Conservation (phyloP, 495 filamentous ascomycete species). For the Daldinia childiae region DNA sequence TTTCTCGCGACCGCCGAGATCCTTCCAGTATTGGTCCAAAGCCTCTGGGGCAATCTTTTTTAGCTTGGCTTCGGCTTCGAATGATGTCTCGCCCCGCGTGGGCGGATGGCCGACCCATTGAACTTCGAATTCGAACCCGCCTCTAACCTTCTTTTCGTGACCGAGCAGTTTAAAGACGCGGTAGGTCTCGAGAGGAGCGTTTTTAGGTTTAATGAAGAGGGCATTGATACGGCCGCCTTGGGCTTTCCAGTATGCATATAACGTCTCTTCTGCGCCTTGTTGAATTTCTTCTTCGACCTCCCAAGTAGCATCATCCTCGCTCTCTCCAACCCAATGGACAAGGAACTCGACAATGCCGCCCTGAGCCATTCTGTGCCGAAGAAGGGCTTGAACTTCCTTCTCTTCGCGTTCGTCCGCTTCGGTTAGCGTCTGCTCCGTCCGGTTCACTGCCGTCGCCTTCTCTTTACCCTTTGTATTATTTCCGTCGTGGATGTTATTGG, state of each 20-base stretch:
- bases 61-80: constrained; percentile 43
- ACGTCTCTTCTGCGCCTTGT: constrained; percentile 33
- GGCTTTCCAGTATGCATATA: constrained; percentile 44
- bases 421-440: neutral
- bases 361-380: constrained; percentile 38
- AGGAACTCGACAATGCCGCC: constrained; percentile 41
- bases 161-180: constrained; percentile 40
- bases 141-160: constrained; percentile 39
- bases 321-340: constrained; percentile 42
- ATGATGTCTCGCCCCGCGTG: constrained; percentile 40
- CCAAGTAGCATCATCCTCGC: constrained; percentile 42
- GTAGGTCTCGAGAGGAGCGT: constrained; percentile 42
- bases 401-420: constrained; percentile 38
- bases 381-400: constrained; percentile 32
- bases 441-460: constrained; percentile 6
- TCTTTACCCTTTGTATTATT: constrained; percentile 18
- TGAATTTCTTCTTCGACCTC: constrained; percentile 46
- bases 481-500: neutral
- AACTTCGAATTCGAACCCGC: constrained; percentile 47
- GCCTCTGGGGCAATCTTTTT: constrained; percentile 35
- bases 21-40: constrained; percentile 42
- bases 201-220: constrained; percentile 44
- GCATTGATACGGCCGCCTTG: constrained; percentile 44
- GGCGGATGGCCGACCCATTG: constrained; percentile 47
- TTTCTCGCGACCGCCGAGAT: constrained; percentile 38